These are phyloP conservation scores for Fusarium robinianum DNA, from an alignment of 2,329 filamentous ascomycete genomes.

Conservation along the genomic window DNA sequence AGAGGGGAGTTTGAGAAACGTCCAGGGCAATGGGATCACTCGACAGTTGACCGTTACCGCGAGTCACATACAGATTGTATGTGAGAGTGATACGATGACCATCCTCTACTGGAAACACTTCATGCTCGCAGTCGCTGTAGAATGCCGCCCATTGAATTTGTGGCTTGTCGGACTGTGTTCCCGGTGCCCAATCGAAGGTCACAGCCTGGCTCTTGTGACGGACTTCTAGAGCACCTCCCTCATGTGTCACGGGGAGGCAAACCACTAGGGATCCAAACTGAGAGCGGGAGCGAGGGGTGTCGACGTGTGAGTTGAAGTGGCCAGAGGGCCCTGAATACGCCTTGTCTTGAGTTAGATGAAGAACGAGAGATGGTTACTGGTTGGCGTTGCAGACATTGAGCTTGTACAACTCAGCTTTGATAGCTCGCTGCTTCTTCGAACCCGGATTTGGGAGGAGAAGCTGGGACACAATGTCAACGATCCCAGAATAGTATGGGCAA, in stretches of 20 bases:
- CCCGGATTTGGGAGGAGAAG: conserved; percentile 44
- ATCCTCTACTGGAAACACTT: conserved; percentile 52
- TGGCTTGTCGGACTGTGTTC: conserved; percentile 14
- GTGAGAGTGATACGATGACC: conserved; percentile 59
- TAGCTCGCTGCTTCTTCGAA: conserved; percentile 38
- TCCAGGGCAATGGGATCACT: not conserved
- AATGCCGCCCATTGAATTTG: conserved; percentile 58
- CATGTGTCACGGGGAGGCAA: conserved; percentile 46
- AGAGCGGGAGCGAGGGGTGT: conserved; percentile 53
- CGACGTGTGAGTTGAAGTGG: conserved; percentile 56
- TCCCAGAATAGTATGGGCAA: conserved; percentile 54
- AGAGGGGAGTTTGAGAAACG: not conserved
- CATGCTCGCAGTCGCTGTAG: conserved; percentile 58
- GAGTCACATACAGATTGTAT: conserved; percentile 56
- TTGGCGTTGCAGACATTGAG: conserved; percentile 57
- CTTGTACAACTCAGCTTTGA: conserved; percentile 61
- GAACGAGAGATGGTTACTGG: too few species aligned
- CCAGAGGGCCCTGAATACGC: conserved; percentile 57
- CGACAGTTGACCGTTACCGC: conserved; percentile 1
- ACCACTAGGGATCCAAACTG: conserved; percentile 61
- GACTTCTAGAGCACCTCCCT: conserved; percentile 50
- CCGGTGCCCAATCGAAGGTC: conserved; percentile 47
- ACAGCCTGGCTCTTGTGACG: conserved; percentile 44
- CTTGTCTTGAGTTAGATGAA: conserved; percentile 33
- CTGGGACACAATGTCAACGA: conserved; percentile 56